Percentiles rank a stretch among this genome's conserved stretches.
Evolutionary conservation across 2,329 filamentous ascomycete species (phyloP).

Genomic region (Fusarium irregulare): DNA sequence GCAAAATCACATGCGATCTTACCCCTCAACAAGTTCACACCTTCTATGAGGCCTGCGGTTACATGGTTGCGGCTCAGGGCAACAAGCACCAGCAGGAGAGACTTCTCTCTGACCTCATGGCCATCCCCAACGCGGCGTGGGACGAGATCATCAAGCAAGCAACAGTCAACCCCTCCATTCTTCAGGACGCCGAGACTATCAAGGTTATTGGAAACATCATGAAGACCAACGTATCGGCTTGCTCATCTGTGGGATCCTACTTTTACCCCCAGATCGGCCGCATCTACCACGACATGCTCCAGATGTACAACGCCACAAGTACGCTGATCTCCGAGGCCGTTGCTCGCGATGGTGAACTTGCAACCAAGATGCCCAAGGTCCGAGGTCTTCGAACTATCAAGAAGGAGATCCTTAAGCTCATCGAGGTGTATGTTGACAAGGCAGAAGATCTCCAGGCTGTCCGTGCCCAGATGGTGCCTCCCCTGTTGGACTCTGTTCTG

Average conservation of each 20-base stretch:
- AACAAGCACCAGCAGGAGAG: conserved; percentile 95
- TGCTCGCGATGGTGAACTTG: conserved; percentile 86
- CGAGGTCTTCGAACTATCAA: conserved; percentile 97
- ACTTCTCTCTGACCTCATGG: conserved; percentile 91
- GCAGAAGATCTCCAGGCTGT: conserved; percentile 96
- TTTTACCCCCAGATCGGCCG: conserved; percentile 98
- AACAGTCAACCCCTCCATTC: conserved; percentile 83
- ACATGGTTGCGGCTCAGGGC: conserved; percentile 98
- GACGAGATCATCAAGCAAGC: conserved; percentile 92
- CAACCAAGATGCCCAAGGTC: conserved; percentile 97
- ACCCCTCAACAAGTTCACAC: conserved; percentile 98
- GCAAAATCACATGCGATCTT: conserved; percentile 94
- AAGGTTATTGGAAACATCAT: conserved; percentile 99
- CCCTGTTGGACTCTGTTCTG: conserved; percentile 90
- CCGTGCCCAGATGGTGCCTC: conserved; percentile 93
- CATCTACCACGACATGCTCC: conserved; percentile 98
- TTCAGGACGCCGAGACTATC: conserved; percentile 94
- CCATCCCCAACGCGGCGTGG: conserved; percentile 92
- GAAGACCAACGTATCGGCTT: conserved; percentile 99
- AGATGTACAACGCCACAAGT: conserved; percentile 99
- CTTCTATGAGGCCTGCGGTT: conserved; percentile 98
- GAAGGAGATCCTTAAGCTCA: conserved; percentile 98
- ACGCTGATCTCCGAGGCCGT: conserved; percentile 95
- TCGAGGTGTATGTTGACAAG: conserved; percentile 98
- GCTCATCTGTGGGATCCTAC: conserved; percentile 94